Evolutionary conservation across 805 yeast species (phyloP), one percentile per base, ranked within the genome.

Genomic region (Suhomyces faveliae): DNA sequence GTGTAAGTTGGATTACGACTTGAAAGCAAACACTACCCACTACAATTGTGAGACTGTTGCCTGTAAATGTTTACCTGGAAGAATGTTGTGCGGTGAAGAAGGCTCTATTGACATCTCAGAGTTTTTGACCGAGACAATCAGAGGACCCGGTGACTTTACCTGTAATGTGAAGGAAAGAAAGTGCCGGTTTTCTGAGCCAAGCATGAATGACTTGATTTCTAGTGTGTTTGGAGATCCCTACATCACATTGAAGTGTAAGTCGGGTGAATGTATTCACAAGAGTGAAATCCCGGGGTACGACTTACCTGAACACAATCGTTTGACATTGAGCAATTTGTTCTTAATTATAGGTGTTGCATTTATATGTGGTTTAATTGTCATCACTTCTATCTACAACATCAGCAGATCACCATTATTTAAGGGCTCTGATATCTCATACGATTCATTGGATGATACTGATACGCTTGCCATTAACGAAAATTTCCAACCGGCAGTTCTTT

Each of bases 81-180:
- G 89, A 56, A 89, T 89, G 90, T 74, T 94, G 5, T 94, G 99
- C 73, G 99, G 99, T 30, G 87, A 89, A 58, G 78, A 81, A 7
- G 98, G 98, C 1, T 89, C 97, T 1, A 90, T 94, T 55, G 97
- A 94, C 66, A 88, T 94, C 24, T 85, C 96, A 1, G 98, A 92
- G 47, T 94, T 95, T 65, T 74, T 94, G 51, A 82, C 90, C 1
- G 94, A 91, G 61, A 87, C 96, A 4, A 90, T 94, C 51, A 73
- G 71, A 33, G 99, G 99, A 1, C 99, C 99, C 0, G 99, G 96
- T 25, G 91, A 87, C 52, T 90, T 94, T 59, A 70, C 81, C 3
- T 94, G 99, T 69, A 88, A 89, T 63, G 64, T 87, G 19, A 64
- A 68, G 5, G 63, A 77, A 12, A 79, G 75, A 37, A 67, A 74